Evolutionary conservation across 2,329 filamentous ascomycete genomes (phyloP).

Genomic region (Clarireedia homoeocarpa): DNA sequence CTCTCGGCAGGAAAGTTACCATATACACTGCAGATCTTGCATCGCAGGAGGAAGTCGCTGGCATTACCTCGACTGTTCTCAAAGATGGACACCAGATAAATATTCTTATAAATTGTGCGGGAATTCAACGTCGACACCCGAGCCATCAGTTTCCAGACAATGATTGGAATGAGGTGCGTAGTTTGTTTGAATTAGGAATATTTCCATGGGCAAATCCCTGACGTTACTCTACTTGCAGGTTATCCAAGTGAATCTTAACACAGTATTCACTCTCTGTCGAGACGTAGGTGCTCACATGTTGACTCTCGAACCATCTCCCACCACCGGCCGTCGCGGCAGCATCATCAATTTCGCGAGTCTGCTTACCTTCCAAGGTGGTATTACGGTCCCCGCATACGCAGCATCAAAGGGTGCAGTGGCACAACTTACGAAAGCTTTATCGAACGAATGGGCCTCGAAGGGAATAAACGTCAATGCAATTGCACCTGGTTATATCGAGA

Average conservation of each 20-base stretch:
- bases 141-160: constrained; percentile 33
- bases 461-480: constrained; percentile 83
- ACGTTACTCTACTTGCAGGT: constrained; percentile 34
- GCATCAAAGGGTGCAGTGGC: constrained; percentile 79
- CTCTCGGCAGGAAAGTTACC: constrained; percentile 55
- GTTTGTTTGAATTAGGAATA: constrained; percentile 56
- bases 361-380: constrained; percentile 82
- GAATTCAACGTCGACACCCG: constrained; percentile 31
- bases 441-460: constrained; percentile 77
- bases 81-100: constrained; percentile 37
- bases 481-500: constrained; percentile 82
- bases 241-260: constrained; percentile 77
- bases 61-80: constrained; percentile 53
- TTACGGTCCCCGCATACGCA: constrained; percentile 84
- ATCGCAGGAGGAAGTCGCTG: constrained; percentile 49
- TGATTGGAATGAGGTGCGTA: constrained; percentile 33
- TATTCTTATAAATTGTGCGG: constrained; percentile 40
- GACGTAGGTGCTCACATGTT: constrained; percentile 78
- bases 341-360: constrained; percentile 84
- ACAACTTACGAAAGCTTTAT: constrained; percentile 57
- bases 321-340: constrained; percentile 59
- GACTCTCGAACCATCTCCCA: constrained; percentile 51
- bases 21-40: constrained; percentile 67
- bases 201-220: neutral
- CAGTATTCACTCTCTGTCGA: constrained; percentile 71